Percentiles rank a stretch among this genome's conserved stretches.
These are phyloP conservation scores for Hypoxylon sp. DNA, from an alignment of 2,329 filamentous ascomycete genomes.

Conservation along the genomic window DNA sequence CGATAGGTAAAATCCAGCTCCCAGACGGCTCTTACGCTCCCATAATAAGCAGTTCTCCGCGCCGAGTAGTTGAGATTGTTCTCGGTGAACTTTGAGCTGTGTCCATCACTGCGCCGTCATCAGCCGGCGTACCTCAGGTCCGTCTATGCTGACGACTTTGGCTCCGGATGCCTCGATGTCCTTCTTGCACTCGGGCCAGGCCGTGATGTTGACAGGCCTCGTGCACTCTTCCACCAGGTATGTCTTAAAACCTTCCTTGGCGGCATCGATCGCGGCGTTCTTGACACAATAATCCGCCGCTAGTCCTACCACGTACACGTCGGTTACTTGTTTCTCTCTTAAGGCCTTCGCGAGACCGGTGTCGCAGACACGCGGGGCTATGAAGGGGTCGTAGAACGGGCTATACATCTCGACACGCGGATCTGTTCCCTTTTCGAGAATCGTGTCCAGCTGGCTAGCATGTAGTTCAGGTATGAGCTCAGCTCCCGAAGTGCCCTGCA, in stretches of 20 bases:
- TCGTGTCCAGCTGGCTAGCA: constrained; percentile 67
- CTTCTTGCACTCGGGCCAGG: constrained; percentile 68
- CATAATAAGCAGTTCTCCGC: not conserved
- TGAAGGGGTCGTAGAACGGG: constrained; percentile 87
- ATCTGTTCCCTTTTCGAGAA: constrained; percentile 85
- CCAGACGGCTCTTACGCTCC: not conserved
- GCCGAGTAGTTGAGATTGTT: not conserved
- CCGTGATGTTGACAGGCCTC: constrained; percentile 75
- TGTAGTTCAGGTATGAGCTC: constrained; percentile 81
- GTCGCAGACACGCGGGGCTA: constrained; percentile 70
- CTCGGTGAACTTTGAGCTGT: constrained; percentile 8
- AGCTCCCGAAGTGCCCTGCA: constrained; percentile 80
- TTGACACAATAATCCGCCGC: constrained; percentile 93
- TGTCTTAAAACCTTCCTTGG: constrained; percentile 80
- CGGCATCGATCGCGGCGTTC: constrained; percentile 83
- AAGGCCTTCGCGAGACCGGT: constrained; percentile 75
- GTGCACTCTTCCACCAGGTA: constrained; percentile 85
- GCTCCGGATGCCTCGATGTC: constrained; percentile 74
- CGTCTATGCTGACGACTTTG: constrained; percentile 70
- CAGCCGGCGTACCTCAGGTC: constrained; percentile 67
- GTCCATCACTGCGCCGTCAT: constrained; percentile 55
- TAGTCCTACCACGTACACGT: constrained; percentile 89
- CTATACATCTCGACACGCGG: constrained; percentile 91
- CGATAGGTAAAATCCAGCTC: constrained; percentile 1
- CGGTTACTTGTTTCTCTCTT: constrained; percentile 71